Percentiles rank a stretch among this genome's conserved stretches.
Evolutionary conservation across 768 basidiomycete genomes (phyloP).

Genomic region (Macrolepiota albuminosa): DNA sequence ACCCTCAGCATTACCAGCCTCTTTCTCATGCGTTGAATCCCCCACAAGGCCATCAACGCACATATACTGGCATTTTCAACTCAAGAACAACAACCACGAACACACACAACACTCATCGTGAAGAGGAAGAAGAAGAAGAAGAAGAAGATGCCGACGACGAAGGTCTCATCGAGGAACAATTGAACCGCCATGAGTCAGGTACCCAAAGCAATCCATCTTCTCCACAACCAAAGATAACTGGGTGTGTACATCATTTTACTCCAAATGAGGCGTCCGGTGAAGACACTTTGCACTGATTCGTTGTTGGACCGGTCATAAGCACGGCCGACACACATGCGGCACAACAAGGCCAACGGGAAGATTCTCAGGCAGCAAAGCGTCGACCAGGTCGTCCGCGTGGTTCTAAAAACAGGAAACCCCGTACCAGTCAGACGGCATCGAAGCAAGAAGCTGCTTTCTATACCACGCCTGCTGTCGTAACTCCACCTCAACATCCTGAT

Average conservation of each 20-base stretch:
- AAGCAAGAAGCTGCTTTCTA: conserved; percentile 40
- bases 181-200: conserved; percentile 44
- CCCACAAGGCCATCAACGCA: conserved; percentile 30
- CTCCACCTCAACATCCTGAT: conserved; percentile 39
- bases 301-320: conserved; percentile 13
- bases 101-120: conserved; percentile 18
- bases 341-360: conserved; percentile 19
- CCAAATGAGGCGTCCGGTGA: conserved; percentile 1
- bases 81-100: conserved; percentile 14
- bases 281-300: conserved; percentile 8
- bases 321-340: conserved; percentile 21
- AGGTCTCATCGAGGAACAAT: conserved; percentile 65
- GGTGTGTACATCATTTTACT: conserved; percentile 18
- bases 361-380: conserved; percentile 47
- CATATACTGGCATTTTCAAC: conserved; percentile 23
- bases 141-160: conserved; percentile 74
- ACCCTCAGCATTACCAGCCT: conserved; percentile 77
- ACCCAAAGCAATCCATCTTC: conserved; percentile 34
- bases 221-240: conserved; percentile 28
- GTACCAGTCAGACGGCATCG: conserved; percentile 26
- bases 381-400: conserved; percentile 77
- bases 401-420: conserved; percentile 65
- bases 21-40: conserved; percentile 75
- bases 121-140: conserved; percentile 53
- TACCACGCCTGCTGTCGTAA: conserved; percentile 25